Conservation (phyloP, 352 stramenopile species). For the Globisporangium paroecandrum region DNA sequence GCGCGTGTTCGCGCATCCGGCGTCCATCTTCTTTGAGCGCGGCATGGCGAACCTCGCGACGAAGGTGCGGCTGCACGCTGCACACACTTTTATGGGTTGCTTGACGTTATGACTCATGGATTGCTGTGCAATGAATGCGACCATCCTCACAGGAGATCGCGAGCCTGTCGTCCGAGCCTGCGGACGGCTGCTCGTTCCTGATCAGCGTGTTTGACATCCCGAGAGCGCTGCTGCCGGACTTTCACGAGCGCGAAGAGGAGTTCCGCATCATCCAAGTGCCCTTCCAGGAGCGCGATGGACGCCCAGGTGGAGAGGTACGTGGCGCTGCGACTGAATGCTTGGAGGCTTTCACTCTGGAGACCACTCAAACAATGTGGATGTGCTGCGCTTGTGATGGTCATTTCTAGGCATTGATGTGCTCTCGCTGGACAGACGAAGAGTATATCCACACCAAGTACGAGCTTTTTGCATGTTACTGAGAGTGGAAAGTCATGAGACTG, state of each 20-base stretch:
- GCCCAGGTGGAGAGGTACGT: constrained; percentile 19
- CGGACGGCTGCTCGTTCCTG: constrained; percentile 51
- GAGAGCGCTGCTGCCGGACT: constrained; percentile 46
- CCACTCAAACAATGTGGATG: background rate
- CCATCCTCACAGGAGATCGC: constrained; percentile 71
- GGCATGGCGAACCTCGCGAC: constrained; percentile 87
- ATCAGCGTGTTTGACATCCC: constrained; percentile 75
- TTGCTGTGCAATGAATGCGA: background rate
- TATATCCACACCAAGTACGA: constrained; percentile 64
- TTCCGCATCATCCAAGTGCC: constrained; percentile 83
- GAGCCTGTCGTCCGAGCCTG: constrained; percentile 76
- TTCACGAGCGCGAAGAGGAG: constrained; percentile 86
- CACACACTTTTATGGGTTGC: background rate
- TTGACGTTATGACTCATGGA: background rate
- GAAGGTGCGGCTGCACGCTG: constrained; percentile 32
- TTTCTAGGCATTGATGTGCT: constrained; percentile 78
- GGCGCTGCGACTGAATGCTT: background rate
- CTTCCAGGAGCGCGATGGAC: constrained; percentile 64
- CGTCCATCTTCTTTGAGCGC: constrained; percentile 92
- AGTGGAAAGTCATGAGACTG: background rate
- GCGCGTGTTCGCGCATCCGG: constrained; percentile 89
- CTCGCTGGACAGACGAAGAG: constrained; percentile 81
- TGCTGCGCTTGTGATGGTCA: background rate
- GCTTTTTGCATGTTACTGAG: background rate
- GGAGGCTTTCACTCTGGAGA: background rate